Evolutionary conservation across 345 rosid genomes (phyloP).

Genomic region (Clausena lansium): DNA sequence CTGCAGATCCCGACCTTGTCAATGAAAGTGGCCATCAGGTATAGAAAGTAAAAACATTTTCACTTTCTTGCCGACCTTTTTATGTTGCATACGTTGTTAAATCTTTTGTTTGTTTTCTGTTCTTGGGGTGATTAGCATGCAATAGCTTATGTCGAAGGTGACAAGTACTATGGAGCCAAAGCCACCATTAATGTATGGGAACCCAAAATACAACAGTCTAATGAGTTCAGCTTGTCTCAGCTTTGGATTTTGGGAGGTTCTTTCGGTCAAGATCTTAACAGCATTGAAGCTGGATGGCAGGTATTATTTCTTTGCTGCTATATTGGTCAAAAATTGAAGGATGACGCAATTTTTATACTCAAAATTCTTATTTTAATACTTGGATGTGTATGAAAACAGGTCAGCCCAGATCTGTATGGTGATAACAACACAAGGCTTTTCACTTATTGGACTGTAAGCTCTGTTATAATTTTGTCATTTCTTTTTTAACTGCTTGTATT

Average conservation of each 20-base stretch:
- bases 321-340: constrained; percentile 18
- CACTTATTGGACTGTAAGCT: constrained; percentile 98
- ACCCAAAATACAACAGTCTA: constrained; percentile 88
- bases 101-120: constrained; percentile 16
- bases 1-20: constrained; percentile 81
- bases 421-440: constrained; percentile 98
- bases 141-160: constrained; percentile 93
- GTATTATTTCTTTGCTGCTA: constrained; percentile 30
- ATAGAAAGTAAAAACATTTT: background rate
- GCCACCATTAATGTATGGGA: constrained; percentile 99
- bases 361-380: constrained; percentile 8
- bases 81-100: constrained; percentile 14
- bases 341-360: background rate
- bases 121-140: constrained; percentile 68
- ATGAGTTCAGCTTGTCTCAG: constrained; percentile 98
- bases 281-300: constrained; percentile 99
- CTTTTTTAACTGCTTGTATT: background rate
- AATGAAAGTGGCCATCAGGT: constrained; percentile 96
- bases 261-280: constrained; percentile 96
- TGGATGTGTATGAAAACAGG: constrained; percentile 45
- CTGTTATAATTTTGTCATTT: constrained; percentile 10
- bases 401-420: constrained; percentile 97
- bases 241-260: constrained; percentile 97
- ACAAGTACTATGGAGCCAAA: constrained; percentile 84
- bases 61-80: background rate